These are phyloP conservation scores for Epithemia pelagica DNA, from an alignment of 108 stramenopile genomes.

Conservation along the genomic window DNA sequence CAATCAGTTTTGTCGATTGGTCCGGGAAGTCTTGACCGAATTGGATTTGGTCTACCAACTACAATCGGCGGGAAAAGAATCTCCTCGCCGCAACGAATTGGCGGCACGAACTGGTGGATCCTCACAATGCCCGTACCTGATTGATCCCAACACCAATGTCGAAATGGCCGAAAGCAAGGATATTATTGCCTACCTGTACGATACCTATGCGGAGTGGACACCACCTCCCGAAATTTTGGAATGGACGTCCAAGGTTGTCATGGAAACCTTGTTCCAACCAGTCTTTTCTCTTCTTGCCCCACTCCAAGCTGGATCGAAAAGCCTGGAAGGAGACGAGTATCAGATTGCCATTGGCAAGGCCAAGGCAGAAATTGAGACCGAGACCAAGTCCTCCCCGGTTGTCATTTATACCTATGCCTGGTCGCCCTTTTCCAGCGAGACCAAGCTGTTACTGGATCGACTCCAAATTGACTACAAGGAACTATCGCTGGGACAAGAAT, in stretches of 20 bases:
- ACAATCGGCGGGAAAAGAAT: conserved; percentile 63
- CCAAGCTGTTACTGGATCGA: conserved; percentile 41
- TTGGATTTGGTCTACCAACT: conserved; percentile 79
- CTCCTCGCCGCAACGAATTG: conserved; percentile 67
- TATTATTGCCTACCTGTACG: conserved; percentile 76
- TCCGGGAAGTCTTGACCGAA: conserved; percentile 84
- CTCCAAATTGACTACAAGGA: conserved; percentile 40
- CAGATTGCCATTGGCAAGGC: conserved; percentile 30
- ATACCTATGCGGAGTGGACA: conserved; percentile 63
- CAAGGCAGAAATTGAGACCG: conserved; percentile 33
- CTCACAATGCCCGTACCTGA: conserved; percentile 76
- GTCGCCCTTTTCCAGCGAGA: conserved; percentile 59
- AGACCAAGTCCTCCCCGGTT: conserved; percentile 19
- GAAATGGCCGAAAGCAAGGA: conserved; percentile 73
- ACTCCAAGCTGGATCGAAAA: conserved; percentile 46
- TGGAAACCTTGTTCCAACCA: conserved; percentile 33
- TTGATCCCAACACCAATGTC: conserved; percentile 81
- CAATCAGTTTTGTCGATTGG: conserved; percentile 81
- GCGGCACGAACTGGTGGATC: conserved; percentile 60
- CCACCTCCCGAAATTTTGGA: conserved; percentile 56
- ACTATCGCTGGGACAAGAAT: conserved; percentile 53
- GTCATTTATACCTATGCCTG: conserved; percentile 67
- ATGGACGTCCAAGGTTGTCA: conserved; percentile 35
- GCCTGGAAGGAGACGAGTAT: conserved; percentile 27
- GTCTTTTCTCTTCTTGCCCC: conserved; percentile 40